Base-by-base conservation (phyloP, 2,329 filamentous ascomycete genomes). In the Claviceps cyperi region DNA sequence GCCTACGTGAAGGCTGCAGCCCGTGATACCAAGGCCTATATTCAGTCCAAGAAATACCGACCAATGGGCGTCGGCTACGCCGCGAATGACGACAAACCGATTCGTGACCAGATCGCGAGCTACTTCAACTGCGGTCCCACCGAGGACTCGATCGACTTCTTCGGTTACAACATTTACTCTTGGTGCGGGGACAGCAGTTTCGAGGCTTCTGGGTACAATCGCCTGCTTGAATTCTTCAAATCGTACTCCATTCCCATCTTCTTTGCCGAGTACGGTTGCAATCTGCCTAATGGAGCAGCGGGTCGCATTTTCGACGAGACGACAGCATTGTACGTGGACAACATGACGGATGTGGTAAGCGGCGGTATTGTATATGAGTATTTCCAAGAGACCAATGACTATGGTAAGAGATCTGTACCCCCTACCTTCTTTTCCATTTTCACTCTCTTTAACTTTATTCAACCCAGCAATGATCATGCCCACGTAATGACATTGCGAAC, bases 131-230 rank as follows among this genome's bases (percentile, higher is more conserved):
- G 92, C 64, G 88, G 90, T 53, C 51, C 63, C 3, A 66, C 79
- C 53, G 64, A 74, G 41, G 70, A 73, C 9, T 62, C 84, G 53
- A 94, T 97, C 57, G 92, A 98, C 70, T 97, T 94, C 76, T 98
- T 90, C 86, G 92, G 92, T 52, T 97, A 97, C 83, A 98, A 98
- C 77, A 95, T 97, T 72, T 98, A 98, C 78, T 94, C 90, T 49
- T 98, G 92, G 92, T 98, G 92, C 67, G 92, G 91, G 58, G 68
- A 89, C 59, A 94, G 86, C 63, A 80, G 74, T 60, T 94, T 84
- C 72, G 63, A 74, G 37, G 64, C 74, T 51, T 96, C 92, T 5
- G 87, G 88, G 48, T 98, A 90, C 71, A 74, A 83, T 56, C 76
- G 81, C 50, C 84, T 92, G 65, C 89, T 89, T 58, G 69, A 86